Base-by-base conservation (phyloP, 2,329 filamentous ascomycete genomes). In the Talaromyces sp. region DNA sequence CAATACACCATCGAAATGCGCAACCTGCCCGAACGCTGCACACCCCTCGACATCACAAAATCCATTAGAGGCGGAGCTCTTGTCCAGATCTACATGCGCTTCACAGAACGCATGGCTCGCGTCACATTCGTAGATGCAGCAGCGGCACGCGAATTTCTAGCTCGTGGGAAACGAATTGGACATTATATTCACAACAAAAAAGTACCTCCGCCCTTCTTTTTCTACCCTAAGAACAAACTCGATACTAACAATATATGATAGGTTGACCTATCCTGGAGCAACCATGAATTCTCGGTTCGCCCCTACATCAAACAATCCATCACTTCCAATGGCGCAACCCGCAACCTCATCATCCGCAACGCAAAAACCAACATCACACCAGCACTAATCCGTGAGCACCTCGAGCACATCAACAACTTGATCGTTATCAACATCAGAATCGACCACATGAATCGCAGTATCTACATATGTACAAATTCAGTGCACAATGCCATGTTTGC, bases 361-460 rank as follows among this genome's bases (percentile, higher is more conserved):
- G 85, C 85, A 69, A 81, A 81, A 69, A 79, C 79, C 62, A 83
- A 79, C 62, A 79, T 90, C 69, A 92, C 87, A 0, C 88, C 88
- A 68, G 78, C 85, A 8, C 77, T 78, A 16, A 87, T 96, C 68
- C 87, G 89, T 11, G 83, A 88, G 4, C 90, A 96, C 70, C 82
- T 95, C 43, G 89, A 93, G 27, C 92, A 96, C 73, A 94, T 96
- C 66, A 88, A 94, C 79, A 91, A 91, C 67, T 82, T 96, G 1
- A 81, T 89, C 24, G 84, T 96, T 11, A 82, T 95, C 71, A 84
- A 84, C 50, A 78, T 95, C 52, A 77, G 78, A 8, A 89, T 90
- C 74, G 76, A 78, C 2, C 43, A 52, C n/a, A 33, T 3, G 7
- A 79, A 82, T 19, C 82, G 82, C 3, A 85, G 87, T 74, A 89